Evolutionary conservation across 2,329 filamentous ascomycete species (phyloP), one percentile per base, ranked within the genome.

Genomic region (Trichoderma sp.): DNA sequence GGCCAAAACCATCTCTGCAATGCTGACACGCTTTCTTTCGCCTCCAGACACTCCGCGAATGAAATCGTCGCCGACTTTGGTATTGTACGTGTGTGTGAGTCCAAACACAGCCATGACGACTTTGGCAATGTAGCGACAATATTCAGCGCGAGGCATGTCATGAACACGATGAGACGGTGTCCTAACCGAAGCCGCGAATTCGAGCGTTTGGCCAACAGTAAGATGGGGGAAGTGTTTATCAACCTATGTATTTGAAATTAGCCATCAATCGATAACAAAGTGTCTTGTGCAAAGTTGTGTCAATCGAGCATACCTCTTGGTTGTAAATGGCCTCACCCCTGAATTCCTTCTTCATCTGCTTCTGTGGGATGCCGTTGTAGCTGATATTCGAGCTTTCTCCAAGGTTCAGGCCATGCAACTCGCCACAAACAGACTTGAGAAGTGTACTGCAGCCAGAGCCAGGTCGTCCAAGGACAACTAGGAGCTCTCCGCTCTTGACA

Each of bases 151-250:
- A 2, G 84, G 85, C 74, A 92, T 87, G 32, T 87, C 89, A 13
- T 87, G 82, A 32, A 90, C 83, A 2, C 90, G 82, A 64, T 90
- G 86, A 1, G 87, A 86, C 0, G 91, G 91, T 0, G 91, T 91
- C 63, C 90, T 84, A 0, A 89, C 88, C 61, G 89, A 86, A 1
- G 91, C 84, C 0, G 92, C 92, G 75, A 94, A 94, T 61, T 87
- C 84, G 0, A 95, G 82, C 0, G 91, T 95, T 72, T 93, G 85
- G 1, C 90, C 88, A 13, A 94, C 91, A 0, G 89, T 92, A 26
- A 96, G 81, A n/a, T 91, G 89, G 0, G 91, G 89, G 71, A 93
- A 94, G 76, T 94, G 91, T 32, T 90, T 84, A 76, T 93, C 91
- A 32, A 85, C 84, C 79, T 90, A 56, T 5, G 6, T 4, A 3